A percentile compares a stretch with the other conserved stretches of the same genome.
Conservation (phyloP, 176 grass and related monocot genomes). For the Aegilops bicornis region DNA sequence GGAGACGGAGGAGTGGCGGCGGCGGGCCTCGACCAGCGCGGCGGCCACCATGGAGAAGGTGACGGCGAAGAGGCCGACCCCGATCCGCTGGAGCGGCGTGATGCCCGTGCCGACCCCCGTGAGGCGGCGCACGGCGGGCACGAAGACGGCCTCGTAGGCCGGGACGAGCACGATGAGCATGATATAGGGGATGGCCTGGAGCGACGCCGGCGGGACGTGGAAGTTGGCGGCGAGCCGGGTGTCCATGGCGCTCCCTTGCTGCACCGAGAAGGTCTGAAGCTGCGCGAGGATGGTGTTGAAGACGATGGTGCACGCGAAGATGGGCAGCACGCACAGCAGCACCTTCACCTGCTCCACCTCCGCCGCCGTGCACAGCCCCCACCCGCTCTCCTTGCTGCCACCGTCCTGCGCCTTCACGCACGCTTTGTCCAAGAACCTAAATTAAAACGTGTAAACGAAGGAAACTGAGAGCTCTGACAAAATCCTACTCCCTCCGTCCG, state of each 20-base stretch:
- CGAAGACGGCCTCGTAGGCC: conserved; percentile 63
- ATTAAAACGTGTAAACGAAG: background rate
- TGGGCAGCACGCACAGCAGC: conserved; percentile 72
- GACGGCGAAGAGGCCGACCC: conserved; percentile 72
- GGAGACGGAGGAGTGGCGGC: background rate
- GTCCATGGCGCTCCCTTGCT: conserved; percentile 76
- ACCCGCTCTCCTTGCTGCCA: conserved; percentile 46
- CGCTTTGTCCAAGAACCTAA: conserved; percentile 82
- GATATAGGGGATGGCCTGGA: conserved; percentile 79
- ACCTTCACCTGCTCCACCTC: conserved; percentile 86
- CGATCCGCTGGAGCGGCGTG: conserved; percentile 81
- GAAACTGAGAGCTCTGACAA: background rate
- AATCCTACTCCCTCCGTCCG: no score
- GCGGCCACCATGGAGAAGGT: conserved; percentile 89
- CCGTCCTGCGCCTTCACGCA: conserved; percentile 55
- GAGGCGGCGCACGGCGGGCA: conserved; percentile 57
- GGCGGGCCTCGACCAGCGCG: conserved; percentile 54
- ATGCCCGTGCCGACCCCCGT: conserved; percentile 57
- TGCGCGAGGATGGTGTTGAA: conserved; percentile 93
- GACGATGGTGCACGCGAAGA: conserved; percentile 84
- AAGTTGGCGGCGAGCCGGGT: conserved; percentile 46
- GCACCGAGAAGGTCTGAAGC: conserved; percentile 89
- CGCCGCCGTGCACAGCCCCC: conserved; percentile 58
- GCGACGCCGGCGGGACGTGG: conserved; percentile 65
- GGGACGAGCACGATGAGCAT: conserved; percentile 62